Evolutionary conservation across 495 filamentous ascomycete genomes (phyloP).

Genomic region (Aspergillus olivimuriae): DNA sequence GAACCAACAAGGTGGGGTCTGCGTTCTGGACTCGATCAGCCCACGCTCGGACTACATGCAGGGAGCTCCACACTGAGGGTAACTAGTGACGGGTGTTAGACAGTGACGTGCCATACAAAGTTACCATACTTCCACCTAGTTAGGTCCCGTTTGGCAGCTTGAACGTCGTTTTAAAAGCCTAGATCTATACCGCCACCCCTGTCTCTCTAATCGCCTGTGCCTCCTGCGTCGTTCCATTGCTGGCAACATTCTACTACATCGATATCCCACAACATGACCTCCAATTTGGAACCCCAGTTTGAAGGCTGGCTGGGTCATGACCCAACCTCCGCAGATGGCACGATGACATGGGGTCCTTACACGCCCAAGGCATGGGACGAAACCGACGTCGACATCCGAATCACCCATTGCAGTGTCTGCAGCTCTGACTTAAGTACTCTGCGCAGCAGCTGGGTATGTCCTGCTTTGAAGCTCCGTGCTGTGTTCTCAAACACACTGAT

Average conservation of each 20-base stretch:
- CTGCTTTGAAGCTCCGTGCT: background rate
- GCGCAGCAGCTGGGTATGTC: constrained; percentile 51
- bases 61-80: no score
- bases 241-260: background rate
- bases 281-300: constrained; percentile 35
- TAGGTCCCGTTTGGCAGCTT: background rate
- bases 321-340: constrained; percentile 43
- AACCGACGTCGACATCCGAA: constrained; percentile 48
- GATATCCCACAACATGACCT: background rate
- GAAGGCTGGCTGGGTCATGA: constrained; percentile 66
- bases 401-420: constrained; percentile 18
- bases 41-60: no score
- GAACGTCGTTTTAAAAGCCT: background rate
- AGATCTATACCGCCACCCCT: background rate
- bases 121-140: background rate
- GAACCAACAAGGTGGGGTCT: no score
- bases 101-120: no score
- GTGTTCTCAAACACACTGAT: background rate
- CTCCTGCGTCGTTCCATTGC: background rate
- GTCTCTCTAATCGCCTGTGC: background rate
- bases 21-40: no score
- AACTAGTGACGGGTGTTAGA: no score
- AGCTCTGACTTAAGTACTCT: constrained; percentile 57
- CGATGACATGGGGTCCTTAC: constrained; percentile 61
- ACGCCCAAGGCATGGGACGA: constrained; percentile 68